Base-by-base conservation (phyloP, 1,284 basidiomycete genomes). In the Pisolithus thermaeus region DNA sequence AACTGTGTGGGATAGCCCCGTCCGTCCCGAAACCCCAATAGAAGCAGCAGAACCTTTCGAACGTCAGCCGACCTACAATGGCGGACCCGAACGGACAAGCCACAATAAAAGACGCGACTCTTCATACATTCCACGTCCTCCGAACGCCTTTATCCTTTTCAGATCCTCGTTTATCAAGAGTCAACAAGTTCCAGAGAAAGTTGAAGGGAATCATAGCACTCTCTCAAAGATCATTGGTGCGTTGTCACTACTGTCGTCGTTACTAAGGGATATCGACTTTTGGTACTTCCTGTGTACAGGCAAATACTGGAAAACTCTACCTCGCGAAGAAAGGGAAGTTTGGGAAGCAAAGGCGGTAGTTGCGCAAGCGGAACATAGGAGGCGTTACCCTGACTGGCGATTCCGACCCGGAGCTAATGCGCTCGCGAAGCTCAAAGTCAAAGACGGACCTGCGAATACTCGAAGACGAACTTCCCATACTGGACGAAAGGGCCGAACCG, bases 141-240 rank as follows among this genome's bases (percentile, higher is more conserved):
- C 92, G 30, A 97, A 97, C 70, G 92, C 94, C 45, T 97, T 96
- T 73, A 96, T 97, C 61, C 83, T 97, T 66, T 97, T 94, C 71
- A 81, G 94, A 55, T 90, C 90, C 32, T 88, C 91, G 49, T 92
- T 93, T 64, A 91, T 93, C 61, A 78, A 81, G 44, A 81, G 82
- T 51, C 81, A 87, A 61, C 77, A 87, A 55, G 84, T 92, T 37
- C 85, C 89, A 3, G 79, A 81, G 36, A 80, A 82, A 59, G 84
- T 91, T 51, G 87, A 91, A 65, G 83, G 84, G 16, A 83, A 89
- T 58, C 87, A 91, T 64, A 85, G 84, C 62, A 87, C 86, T 18
- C 73, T 87, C 47, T 84, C 77, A 52, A 78, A 81, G 67, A 81
- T 81, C 51, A 78, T 76, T 55, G 79, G 71, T 75, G 65, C 43